These are phyloP conservation scores for Leucosporidium scottii DNA, from an alignment of 768 basidiomycete species.

Conservation along the genomic window DNA sequence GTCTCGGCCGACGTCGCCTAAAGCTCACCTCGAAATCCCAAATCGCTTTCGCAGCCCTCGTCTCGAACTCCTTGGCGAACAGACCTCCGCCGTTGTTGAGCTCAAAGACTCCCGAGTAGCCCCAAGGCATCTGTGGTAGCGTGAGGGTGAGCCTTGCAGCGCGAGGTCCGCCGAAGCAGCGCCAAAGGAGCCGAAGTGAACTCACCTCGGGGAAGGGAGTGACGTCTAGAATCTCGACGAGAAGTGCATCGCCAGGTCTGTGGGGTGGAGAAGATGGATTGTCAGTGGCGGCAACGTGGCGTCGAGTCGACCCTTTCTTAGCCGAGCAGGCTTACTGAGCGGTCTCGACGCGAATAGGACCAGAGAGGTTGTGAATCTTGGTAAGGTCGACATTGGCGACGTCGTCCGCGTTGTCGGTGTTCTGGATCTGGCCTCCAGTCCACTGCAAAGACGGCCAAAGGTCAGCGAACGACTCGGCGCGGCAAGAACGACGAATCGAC, in stretches of 20 bases:
- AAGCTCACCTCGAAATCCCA: constrained; percentile 58
- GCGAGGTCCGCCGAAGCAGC: constrained; percentile 34
- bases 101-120: constrained; percentile 72
- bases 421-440: constrained; percentile 59
- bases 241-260: constrained; percentile 72
- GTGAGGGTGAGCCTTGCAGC: neutral
- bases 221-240: constrained; percentile 69
- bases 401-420: constrained; percentile 50
- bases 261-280: too few relatives aligned
- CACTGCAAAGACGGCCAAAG: constrained; percentile 47
- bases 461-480: neutral
- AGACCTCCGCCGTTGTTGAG: constrained; percentile 65
- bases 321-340: too few relatives aligned
- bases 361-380: constrained; percentile 66
- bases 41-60: constrained; percentile 66
- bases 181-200: constrained; percentile 52
- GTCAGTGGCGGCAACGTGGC: too few relatives aligned
- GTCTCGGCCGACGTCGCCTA: too few relatives aligned
- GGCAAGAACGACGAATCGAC: constrained; percentile 38
- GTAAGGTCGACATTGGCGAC: constrained; percentile 59
- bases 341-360: constrained; percentile 66
- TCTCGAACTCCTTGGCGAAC: constrained; percentile 62
- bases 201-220: neutral
- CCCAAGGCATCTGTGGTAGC: constrained; percentile 62
- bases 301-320: too few relatives aligned